Conservation (phyloP, 257 asterid species). For the Cinchona pubescens region DNA sequence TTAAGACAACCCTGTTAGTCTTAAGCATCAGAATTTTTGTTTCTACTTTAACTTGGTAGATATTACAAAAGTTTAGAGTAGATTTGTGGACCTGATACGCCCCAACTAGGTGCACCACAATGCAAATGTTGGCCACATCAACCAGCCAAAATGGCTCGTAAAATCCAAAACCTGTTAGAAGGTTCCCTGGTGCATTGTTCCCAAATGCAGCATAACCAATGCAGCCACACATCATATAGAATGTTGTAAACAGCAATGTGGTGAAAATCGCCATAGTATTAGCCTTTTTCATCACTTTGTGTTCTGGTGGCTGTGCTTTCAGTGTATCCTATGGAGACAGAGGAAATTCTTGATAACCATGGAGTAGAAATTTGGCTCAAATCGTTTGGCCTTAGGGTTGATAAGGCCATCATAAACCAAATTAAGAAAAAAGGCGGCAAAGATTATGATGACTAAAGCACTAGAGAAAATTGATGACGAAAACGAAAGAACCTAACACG, state of each 20-base stretch:
- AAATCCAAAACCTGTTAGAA: constrained; percentile 65
- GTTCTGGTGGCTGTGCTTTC: constrained; percentile 52
- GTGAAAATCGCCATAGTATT: constrained; percentile 38
- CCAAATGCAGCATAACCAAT: constrained; percentile 73
- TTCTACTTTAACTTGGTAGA: neutral
- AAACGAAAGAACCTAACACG: neutral
- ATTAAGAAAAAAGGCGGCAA: neutral
- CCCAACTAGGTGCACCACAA: constrained; percentile 60
- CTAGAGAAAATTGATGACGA: neutral
- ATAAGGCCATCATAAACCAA: neutral
- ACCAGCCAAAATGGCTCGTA: constrained; percentile 71
- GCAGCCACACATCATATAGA: constrained; percentile 70
- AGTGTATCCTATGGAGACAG: constrained; percentile 45
- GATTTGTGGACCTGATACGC: constrained; percentile 52
- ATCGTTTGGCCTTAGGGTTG: neutral
- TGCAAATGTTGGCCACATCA: constrained; percentile 53
- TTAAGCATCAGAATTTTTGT: neutral
- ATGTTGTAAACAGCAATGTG: constrained; percentile 51
- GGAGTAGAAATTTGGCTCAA: neutral
- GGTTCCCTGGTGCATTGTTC: constrained; percentile 53
- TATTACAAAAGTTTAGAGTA: neutral
- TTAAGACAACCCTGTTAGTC: neutral
- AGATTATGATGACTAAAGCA: neutral
- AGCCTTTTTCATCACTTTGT: constrained; percentile 65
- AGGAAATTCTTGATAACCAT: neutral